phyloP scores from a whole-genome alignment of 805 yeast genomes.

The Isabelozyma heimii region DNA sequence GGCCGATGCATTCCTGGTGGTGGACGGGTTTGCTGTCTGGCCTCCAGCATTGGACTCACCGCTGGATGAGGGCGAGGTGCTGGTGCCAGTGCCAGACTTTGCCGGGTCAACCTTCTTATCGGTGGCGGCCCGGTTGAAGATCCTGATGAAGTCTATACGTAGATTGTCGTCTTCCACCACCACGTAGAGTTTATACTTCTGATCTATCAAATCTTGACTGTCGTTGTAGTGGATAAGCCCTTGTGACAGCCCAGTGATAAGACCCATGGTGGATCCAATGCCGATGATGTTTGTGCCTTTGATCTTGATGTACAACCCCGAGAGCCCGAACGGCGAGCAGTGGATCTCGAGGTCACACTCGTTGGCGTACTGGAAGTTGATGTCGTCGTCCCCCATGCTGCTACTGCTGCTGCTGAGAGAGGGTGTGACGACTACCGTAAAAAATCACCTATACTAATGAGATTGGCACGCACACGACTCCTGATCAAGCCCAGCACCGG shows the following conservation, averaged over 20 bases:
- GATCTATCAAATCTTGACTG: slow-evolving; percentile 42
- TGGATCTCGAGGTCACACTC: slow-evolving; percentile 53
- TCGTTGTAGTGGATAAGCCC: slow-evolving; percentile 51
- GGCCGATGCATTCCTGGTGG: background rate
- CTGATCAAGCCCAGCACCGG: too few species aligned
- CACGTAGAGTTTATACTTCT: slow-evolving; percentile 49
- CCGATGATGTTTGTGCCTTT: slow-evolving; percentile 50
- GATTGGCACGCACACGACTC: background rate
- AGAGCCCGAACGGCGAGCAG: slow-evolving; percentile 55
- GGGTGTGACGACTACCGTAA: background rate
- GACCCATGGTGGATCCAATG: slow-evolving; percentile 55
- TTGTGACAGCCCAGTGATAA: slow-evolving; percentile 49
- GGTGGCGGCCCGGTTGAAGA: slow-evolving; percentile 21
- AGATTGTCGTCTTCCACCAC: slow-evolving; percentile 46
- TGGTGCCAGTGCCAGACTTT: background rate
- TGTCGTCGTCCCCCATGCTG: slow-evolving; percentile 5
- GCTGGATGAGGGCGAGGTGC: background rate
- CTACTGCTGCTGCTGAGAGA: background rate
- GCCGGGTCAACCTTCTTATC: background rate
- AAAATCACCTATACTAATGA: too few species aligned
- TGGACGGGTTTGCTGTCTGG: background rate
- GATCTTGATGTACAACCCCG: slow-evolving; percentile 49
- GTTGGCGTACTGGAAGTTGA: slow-evolving; percentile 44
- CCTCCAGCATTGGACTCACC: too few species aligned
- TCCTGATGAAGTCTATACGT: slow-evolving; percentile 51